A percentile compares a stretch with the other conserved stretches of the same genome.
Conservation (phyloP, 768 basidiomycete genomes). For the Auriculariales sp. region DNA sequence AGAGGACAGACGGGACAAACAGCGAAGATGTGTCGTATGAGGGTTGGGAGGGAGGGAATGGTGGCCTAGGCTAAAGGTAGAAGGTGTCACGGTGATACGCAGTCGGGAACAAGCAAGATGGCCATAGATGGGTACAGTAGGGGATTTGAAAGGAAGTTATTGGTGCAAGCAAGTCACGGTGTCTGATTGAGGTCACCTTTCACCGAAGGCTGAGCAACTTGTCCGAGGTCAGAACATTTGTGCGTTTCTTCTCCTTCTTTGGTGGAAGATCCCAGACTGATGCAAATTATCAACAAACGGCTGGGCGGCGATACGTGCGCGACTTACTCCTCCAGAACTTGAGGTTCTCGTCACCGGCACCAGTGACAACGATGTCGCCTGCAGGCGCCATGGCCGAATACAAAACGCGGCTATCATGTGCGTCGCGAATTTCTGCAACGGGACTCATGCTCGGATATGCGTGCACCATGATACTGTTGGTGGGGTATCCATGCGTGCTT, state of each 20-base stretch:
- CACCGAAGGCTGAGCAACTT: conserved; percentile 6
- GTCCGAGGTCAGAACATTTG: conserved; percentile 2
- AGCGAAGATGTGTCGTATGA: too few species aligned
- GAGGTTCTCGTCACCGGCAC: conserved; percentile 88
- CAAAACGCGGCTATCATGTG: conserved; percentile 83
- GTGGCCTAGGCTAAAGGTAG: too few species aligned
- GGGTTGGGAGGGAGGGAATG: too few species aligned
- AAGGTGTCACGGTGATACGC: too few species aligned
- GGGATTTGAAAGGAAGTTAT: too few species aligned
- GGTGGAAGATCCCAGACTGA: conserved; percentile 50
- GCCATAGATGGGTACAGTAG: too few species aligned
- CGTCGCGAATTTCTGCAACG: conserved; percentile 76
- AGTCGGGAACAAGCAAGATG: too few species aligned
- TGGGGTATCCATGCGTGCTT: conserved; percentile 90
- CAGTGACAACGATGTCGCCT: conserved; percentile 85
- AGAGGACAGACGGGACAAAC: too few species aligned
- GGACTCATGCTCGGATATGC: conserved; percentile 75
- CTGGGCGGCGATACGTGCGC: neutral
- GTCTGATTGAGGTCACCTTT: too few species aligned
- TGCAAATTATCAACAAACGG: neutral
- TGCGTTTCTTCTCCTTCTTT: conserved; percentile 30
- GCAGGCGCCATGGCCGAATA: conserved; percentile 76
- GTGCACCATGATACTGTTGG: conserved; percentile 69
- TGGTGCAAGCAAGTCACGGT: too few species aligned
- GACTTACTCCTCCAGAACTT: conserved; percentile 67